A percentile compares a stretch with the other conserved stretches of the same genome.
Evolutionary conservation across 1,284 basidiomycete species (phyloP).

Genomic region (Pterula multifida): DNA sequence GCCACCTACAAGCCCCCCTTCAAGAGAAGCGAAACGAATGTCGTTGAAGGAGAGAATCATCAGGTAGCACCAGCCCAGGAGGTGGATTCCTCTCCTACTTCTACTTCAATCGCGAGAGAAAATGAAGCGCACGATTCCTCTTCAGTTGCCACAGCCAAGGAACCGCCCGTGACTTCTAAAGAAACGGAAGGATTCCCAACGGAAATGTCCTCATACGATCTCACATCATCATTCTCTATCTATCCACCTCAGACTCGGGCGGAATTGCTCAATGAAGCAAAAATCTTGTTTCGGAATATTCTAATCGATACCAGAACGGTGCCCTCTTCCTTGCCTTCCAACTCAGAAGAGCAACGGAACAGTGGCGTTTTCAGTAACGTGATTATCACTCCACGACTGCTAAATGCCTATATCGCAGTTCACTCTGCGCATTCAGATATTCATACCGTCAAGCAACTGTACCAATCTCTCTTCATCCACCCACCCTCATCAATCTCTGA

Average conservation of each 20-base stretch:
- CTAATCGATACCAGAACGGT: constrained; percentile 31
- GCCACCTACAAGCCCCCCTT: constrained; percentile 70
- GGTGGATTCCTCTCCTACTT: not conserved
- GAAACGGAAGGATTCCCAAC: constrained; percentile 3
- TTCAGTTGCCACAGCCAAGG: not conserved
- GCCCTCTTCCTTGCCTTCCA: constrained; percentile 3
- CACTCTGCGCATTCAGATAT: constrained; percentile 18
- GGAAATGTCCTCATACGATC: constrained; percentile 8
- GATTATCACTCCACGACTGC: constrained; percentile 43
- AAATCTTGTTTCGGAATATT: constrained; percentile 60
- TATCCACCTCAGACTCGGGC: constrained; percentile 63
- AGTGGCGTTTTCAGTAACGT: constrained; percentile 32
- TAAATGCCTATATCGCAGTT: constrained; percentile 79
- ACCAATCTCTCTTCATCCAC: constrained; percentile 37
- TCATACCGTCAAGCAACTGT: constrained; percentile 12
- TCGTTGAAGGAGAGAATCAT: constrained; percentile 16
- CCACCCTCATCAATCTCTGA: not conserved
- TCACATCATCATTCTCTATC: constrained; percentile 32
- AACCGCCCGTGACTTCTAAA: not conserved
- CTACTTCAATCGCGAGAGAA: not conserved
- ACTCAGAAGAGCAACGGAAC: constrained; percentile 8
- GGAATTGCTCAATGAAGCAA: constrained; percentile 67
- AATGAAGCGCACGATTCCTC: not conserved
- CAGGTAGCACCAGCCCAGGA: constrained; percentile 2
- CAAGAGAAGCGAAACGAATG: constrained; percentile 30